Base-by-base conservation (phyloP, 1,139 yeast genomes). In the Taphrina populina region DNA sequence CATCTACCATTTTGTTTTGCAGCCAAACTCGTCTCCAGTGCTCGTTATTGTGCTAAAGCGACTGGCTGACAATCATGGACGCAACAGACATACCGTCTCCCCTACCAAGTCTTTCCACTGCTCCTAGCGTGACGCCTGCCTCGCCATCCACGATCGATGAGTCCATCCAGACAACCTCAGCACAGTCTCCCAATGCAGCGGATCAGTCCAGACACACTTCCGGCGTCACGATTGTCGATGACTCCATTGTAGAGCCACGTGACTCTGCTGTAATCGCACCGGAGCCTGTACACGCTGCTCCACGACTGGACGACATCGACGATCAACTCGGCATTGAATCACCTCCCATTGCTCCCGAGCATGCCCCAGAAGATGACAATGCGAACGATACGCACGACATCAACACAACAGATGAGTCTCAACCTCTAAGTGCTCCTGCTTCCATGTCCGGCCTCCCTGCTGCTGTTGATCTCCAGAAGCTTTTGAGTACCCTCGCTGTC, bases 391-490 rank as follows among this genome's bases (percentile, higher is more conserved):
- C n/a, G n/a, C n/a, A n/a, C n/a, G n/a, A n/a, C n/a, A n/a, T n/a
- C n/a, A n/a, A n/a, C n/a, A n/a, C n/a, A n/a, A n/a, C n/a, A n/a
- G n/a, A n/a, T n/a, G n/a, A n/a, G n/a, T n/a, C n/a, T n/a, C n/a
- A n/a, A n/a, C n/a, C n/a, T n/a, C n/a, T n/a, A n/a, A n/a, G n/a
- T n/a, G n/a, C n/a, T n/a, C 36, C 36, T 6, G 6, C 36, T 8
- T 7, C n/a, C 26, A 8, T 32, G 13, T 19, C 30, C 6, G 43
- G 43, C 13, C 43, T 36, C 6, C 54, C 54, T 11, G 26, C 54
- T 30, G 44, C 46, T 23, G 54, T 49, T 8, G 54, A 49, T 26
- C 44, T 49, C 23, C 54, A 49, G 21, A 39, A 39, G 20, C 44
- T 49, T 15, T 20, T 49, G 36, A 37, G 41, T 17, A 27, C 45